Base-by-base conservation (phyloP, 306 rosid species). In the Vigna nakashimae region DNA sequence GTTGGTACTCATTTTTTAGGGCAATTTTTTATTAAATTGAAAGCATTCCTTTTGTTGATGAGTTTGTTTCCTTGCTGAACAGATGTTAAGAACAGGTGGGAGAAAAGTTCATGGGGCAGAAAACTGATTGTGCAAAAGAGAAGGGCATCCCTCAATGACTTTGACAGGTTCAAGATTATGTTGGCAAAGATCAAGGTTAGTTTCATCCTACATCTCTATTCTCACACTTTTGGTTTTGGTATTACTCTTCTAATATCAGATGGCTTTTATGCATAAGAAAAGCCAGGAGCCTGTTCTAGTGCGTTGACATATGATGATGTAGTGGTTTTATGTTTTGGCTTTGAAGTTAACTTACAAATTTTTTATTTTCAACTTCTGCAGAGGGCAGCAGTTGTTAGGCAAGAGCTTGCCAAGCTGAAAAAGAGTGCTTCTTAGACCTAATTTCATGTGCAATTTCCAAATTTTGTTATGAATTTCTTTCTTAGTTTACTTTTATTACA, bases 1-100 rank as follows among this genome's bases (percentile, higher is more conserved):
- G 98, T 90, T 43, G 45, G 82, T 50, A 6, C 68, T 2, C 18
- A 22, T 72, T 52, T 46, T 48, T 1, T 0, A 24, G 32, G 10
- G 18, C 15, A 4, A 20, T 3, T 42, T 15, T 8, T 53, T 52
- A 8, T 15, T 2, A 8, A 17, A 13, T 28, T 10, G 0, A 6
- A 3, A 26, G 2, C 36, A 66, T 43, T 9, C 4, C 48, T 42
- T 51, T 42, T 40, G 49, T 1, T 55, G 4, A 64, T 65, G 7
- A 14, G 46, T 65, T 49, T 15, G 74, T 26, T 32, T 49, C 65
- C 1, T 66, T 22, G 57, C 14, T 71, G 1, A 52, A 17, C 79
- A 92, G 96, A 89, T 86, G 95, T 93, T 7, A 88, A 90, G 84
- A 89, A 89, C 88, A 93, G 87, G 88, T 93, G 98, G 98, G 97